Evolutionary conservation across 78 protist species (phyloP).

Genomic region (Chrysochromulina parva): DNA sequence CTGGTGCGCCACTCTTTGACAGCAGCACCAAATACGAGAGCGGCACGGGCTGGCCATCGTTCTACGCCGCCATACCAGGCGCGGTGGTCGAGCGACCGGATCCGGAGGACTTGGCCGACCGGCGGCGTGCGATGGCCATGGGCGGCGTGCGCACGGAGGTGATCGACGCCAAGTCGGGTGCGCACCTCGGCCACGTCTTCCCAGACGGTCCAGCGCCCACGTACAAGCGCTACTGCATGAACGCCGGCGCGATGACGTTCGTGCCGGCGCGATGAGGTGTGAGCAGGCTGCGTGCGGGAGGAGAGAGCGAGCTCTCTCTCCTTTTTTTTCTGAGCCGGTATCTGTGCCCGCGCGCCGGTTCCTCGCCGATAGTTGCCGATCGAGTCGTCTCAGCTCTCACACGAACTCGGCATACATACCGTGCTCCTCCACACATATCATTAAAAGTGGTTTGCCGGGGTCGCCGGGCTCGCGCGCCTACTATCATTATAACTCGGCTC

Average conservation of each 20-base stretch:
- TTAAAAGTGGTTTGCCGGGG: too few relatives aligned
- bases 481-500: too few relatives aligned
- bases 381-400: too few relatives aligned
- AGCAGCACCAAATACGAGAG: not conserved
- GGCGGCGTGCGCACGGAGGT: not conserved
- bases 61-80: not conserved
- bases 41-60: slow-evolving; percentile 6
- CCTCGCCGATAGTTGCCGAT: too few relatives aligned
- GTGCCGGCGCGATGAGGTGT: not conserved
- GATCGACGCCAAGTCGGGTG: not conserved
- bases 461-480: too few relatives aligned
- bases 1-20: not conserved
- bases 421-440: too few relatives aligned
- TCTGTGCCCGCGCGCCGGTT: too few relatives aligned
- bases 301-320: too few relatives aligned
- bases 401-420: too few relatives aligned
- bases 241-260: not conserved
- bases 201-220: not conserved
- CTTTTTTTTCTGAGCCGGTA: too few relatives aligned
- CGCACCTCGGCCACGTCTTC: not conserved
- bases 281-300: not conserved
- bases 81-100: not conserved
- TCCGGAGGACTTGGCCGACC: not conserved
- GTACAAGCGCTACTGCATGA: not conserved
- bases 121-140: not conserved